Evolutionary conservation across 495 filamentous ascomycete species (phyloP).

Genomic region (Cercophora newfieldiana): DNA sequence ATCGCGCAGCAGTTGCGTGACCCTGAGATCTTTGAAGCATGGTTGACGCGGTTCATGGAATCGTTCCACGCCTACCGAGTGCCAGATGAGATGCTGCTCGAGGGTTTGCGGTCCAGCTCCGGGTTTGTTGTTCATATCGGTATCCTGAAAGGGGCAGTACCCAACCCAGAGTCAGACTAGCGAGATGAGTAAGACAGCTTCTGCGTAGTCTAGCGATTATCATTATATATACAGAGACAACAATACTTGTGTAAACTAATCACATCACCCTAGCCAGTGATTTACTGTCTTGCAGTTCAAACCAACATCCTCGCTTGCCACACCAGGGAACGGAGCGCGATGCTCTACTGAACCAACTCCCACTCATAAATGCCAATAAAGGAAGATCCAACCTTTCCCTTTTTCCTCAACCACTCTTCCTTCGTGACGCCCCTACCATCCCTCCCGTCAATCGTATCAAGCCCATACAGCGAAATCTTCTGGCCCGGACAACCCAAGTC

Average conservation of each 20-base stretch:
- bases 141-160: constrained; percentile 40
- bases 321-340: too few species aligned
- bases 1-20: constrained; percentile 85
- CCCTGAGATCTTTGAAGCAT: constrained; percentile 79
- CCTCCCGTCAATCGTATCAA: constrained; percentile 62
- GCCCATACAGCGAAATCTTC: constrained; percentile 59
- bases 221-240: not conserved
- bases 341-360: constrained; percentile 63
- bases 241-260: not conserved
- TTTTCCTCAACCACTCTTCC: constrained; percentile 62
- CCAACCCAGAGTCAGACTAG: not conserved
- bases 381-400: constrained; percentile 60
- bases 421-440: constrained; percentile 68
- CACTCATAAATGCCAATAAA: constrained; percentile 66
- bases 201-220: not conserved
- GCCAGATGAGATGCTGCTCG: constrained; percentile 54
- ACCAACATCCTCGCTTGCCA: too few species aligned
- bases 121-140: constrained; percentile 71
- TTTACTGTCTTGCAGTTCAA: too few species aligned
- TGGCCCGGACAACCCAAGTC: constrained; percentile 71
- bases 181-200: not conserved
- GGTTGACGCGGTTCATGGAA: constrained; percentile 66
- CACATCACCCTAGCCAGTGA: too few species aligned
- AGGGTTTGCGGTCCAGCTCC: constrained; percentile 56
- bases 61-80: constrained; percentile 76